Conservation (phyloP, 306 rosid species). For the Casuarina glauca region DNA sequence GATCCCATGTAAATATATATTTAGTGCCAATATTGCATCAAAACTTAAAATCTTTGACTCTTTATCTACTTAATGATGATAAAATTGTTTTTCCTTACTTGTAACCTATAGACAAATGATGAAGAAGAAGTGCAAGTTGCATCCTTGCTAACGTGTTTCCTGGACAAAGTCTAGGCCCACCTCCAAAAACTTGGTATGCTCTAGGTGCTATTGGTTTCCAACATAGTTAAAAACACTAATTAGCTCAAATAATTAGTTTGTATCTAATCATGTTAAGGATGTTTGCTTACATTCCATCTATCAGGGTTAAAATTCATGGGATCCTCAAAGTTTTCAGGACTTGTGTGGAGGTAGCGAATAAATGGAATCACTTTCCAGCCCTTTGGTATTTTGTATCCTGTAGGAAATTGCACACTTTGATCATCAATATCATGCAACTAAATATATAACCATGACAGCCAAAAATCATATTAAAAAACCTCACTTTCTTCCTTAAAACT, state of each 20-base stretch:
- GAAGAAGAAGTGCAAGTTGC: slow-evolving; percentile 41
- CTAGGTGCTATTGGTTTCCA: slow-evolving; percentile 32
- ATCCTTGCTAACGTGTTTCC: slow-evolving; percentile 47
- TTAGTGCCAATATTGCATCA: background rate
- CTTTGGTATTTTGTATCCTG: slow-evolving; percentile 39
- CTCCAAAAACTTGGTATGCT: slow-evolving; percentile 40
- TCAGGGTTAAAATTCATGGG: slow-evolving; percentile 33
- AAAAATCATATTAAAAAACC: too few species aligned
- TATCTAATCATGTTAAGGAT: background rate
- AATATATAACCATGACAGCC: background rate
- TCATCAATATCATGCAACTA: too few species aligned
- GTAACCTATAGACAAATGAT: slow-evolving; percentile 46
- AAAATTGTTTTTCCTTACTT: slow-evolving; percentile 21
- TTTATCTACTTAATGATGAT: background rate
- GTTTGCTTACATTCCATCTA: slow-evolving; percentile 29
- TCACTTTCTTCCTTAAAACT: too few species aligned
- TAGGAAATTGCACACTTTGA: background rate
- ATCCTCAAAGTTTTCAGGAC: slow-evolving; percentile 27
- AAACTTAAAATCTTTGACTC: background rate
- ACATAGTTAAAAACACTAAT: background rate
- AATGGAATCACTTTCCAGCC: slow-evolving; percentile 24
- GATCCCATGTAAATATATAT: background rate
- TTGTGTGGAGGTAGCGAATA: slow-evolving; percentile 26
- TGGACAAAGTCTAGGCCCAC: slow-evolving; percentile 42
- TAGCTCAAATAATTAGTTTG: background rate